Percentiles rank a stretch among this genome's conserved stretches.
Conservation (phyloP, 75 land plant genomes). For the Cupressus sempervirens region DNA sequence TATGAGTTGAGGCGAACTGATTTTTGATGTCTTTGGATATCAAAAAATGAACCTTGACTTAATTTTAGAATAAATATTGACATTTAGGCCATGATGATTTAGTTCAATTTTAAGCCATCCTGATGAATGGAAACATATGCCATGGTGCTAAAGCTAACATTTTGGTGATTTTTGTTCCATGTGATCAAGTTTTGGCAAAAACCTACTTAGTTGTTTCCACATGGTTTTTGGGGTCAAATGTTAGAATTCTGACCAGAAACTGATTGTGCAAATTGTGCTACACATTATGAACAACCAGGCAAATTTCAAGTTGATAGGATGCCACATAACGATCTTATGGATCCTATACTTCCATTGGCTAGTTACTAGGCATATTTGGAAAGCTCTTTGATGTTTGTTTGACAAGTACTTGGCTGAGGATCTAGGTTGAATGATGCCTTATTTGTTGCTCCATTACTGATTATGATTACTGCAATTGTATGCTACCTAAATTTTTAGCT, state of each 20-base stretch:
- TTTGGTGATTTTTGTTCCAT: not conserved
- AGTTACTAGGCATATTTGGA: not conserved
- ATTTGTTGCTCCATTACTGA: not conserved
- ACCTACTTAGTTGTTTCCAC: not conserved
- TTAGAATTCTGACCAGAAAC: not conserved
- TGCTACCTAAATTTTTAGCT: not conserved
- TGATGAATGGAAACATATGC: not conserved
- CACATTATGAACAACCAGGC: not conserved
- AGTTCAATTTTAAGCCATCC: not conserved
- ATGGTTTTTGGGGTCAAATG: not conserved
- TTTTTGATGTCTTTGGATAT: not conserved
- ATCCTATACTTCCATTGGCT: not conserved
- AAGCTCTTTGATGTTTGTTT: too few relatives aligned
- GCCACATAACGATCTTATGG: not conserved
- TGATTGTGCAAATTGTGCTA: not conserved
- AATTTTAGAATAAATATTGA: not conserved
- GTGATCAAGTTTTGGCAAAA: not conserved
- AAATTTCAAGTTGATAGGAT: not conserved
- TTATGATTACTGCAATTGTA: too few relatives aligned
- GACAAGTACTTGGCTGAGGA: not conserved
- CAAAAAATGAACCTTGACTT: not conserved
- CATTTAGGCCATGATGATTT: not conserved
- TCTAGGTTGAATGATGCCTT: too few relatives aligned
- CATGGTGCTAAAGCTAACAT: not conserved
- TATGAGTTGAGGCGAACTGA: not conserved